Evolutionary conservation across 305 asterid species (phyloP).

Genomic region (Solanum hybrid): DNA sequence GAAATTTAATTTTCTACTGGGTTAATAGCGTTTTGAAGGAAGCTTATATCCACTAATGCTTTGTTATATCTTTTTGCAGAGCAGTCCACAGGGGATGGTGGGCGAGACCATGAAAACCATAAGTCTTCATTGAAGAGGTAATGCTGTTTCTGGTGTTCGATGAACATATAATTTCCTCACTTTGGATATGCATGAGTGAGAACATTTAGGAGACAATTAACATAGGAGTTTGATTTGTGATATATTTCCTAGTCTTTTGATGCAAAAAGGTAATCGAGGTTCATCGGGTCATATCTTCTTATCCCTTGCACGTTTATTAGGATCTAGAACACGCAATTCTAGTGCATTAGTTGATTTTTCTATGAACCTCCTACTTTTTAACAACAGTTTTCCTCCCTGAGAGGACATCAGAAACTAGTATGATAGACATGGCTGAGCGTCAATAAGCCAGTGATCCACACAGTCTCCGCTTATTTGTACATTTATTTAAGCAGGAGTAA

Average conservation of each 20-base stretch:
- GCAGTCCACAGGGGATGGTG: background rate
- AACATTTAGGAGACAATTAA: background rate
- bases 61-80: background rate
- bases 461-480: background rate
- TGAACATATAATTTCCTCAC: background rate
- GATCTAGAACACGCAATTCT: background rate
- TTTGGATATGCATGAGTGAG: background rate
- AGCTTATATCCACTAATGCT: background rate
- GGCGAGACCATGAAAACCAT: background rate
- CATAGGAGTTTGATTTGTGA: background rate
- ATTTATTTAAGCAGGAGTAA: background rate
- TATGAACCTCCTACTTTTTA: background rate
- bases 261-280: background rate
- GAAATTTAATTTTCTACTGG: background rate
- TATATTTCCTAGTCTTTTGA: background rate
- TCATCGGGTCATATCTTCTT: background rate
- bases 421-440: background rate
- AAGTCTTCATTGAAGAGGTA: conserved; percentile 1
- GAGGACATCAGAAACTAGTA: background rate
- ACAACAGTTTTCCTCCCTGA: background rate
- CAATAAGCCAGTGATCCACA: background rate
- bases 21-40: background rate
- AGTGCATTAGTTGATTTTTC: background rate
- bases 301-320: background rate
- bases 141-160: background rate